Conservation (phyloP, 139 green algal genomes). For the Chlorella sp. region DNA sequence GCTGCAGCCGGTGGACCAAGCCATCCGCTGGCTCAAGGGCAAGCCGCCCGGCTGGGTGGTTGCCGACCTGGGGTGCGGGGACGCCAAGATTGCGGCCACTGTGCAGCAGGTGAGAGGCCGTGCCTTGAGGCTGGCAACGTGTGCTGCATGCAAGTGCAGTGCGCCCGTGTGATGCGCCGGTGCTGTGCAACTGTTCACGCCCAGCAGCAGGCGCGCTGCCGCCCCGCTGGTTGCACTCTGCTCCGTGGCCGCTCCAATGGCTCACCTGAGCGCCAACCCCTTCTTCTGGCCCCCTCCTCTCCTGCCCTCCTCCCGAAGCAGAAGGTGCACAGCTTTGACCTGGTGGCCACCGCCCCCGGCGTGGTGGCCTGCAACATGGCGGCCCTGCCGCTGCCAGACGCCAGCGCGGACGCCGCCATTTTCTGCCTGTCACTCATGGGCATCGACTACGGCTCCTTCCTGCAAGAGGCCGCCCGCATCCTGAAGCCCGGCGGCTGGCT, state of each 20-base stretch:
- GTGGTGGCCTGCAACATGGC: constrained; percentile 97
- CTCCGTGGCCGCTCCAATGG: no score
- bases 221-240: background rate
- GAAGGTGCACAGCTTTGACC: constrained; percentile 88
- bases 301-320: constrained; percentile 43
- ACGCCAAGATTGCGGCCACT: constrained; percentile 77
- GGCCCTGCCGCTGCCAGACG: constrained; percentile 47
- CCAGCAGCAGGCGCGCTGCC: no score
- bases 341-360: constrained; percentile 75
- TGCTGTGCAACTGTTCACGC: no score
- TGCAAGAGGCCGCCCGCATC: constrained; percentile 87
- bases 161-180: no score
- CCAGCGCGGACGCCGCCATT: constrained; percentile 82
- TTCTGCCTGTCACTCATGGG: constrained; percentile 98
- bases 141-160: no score
- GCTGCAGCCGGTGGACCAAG: constrained; percentile 82
- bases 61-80: constrained; percentile 96
- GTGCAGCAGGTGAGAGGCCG: constrained; percentile 23
- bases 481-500: constrained; percentile 77
- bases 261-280: no score
- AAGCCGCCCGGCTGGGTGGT: constrained; percentile 54
- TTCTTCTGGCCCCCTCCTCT: no score
- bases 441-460: constrained; percentile 86
- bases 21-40: constrained; percentile 67
- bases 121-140: no score